These are phyloP conservation scores for Mortierella alpina DNA, from an alignment of 192 early-diverging fungal species.

Conservation along the genomic window DNA sequence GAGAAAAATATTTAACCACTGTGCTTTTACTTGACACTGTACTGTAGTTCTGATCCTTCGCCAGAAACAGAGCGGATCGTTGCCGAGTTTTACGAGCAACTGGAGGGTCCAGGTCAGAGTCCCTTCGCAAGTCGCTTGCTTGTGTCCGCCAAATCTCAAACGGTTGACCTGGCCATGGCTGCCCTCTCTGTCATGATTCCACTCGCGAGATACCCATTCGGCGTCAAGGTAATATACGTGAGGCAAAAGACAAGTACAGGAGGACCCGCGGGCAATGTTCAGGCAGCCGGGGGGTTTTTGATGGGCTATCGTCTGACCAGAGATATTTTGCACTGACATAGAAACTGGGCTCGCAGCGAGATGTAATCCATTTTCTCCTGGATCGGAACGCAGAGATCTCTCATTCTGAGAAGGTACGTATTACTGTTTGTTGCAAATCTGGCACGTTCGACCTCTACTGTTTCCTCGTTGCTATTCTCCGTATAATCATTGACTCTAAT, in stretches of 20 bases:
- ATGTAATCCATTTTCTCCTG: constrained; percentile 22
- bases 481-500: neutral
- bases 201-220: constrained; percentile 25
- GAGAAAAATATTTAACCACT: neutral
- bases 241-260: too few species aligned
- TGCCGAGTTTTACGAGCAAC: constrained; percentile 2
- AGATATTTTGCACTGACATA: neutral
- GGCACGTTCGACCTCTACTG: neutral
- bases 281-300: neutral
- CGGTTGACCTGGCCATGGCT: constrained; percentile 26
- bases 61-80: constrained; percentile 6
- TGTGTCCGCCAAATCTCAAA: constrained; percentile 34
- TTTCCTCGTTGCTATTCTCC: neutral
- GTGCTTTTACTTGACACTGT: too few species aligned
- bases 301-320: too few species aligned
- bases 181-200: constrained; percentile 34
- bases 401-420: constrained; percentile 44
- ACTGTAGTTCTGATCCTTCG: constrained; percentile 15
- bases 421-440: neutral
- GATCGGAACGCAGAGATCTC: constrained; percentile 29
- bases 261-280: too few species aligned
- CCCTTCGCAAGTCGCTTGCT: constrained; percentile 21
- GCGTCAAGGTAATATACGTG: constrained; percentile 16
- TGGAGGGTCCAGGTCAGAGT: constrained; percentile 31
- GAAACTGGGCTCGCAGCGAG: constrained; percentile 28